Evolutionary conservation across 371 early-diverging fungal genomes (phyloP).

Genomic region (Dichotomocladium elegans): DNA sequence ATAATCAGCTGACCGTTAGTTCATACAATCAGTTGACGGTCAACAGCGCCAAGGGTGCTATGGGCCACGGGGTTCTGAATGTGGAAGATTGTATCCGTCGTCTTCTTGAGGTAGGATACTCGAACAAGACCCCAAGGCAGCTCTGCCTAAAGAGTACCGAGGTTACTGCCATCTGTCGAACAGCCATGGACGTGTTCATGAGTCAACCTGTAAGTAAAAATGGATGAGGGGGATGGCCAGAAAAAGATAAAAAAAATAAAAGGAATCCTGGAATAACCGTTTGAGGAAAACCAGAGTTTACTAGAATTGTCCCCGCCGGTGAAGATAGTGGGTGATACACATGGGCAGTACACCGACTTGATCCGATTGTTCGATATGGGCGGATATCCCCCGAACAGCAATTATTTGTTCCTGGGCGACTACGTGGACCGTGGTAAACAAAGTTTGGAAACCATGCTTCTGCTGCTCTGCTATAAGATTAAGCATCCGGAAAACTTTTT

Average conservation of each 20-base stretch:
- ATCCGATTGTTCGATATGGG: slow-evolving; percentile 87
- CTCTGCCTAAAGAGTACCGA: slow-evolving; percentile 76
- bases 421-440: slow-evolving; percentile 98
- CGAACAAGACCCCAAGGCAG: slow-evolving; percentile 61
- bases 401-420: slow-evolving; percentile 94
- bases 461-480: slow-evolving; percentile 95
- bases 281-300: slow-evolving; percentile 47
- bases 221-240: neutral
- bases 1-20: slow-evolving; percentile 24
- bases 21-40: slow-evolving; percentile 29
- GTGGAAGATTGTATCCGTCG: slow-evolving; percentile 82
- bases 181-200: slow-evolving; percentile 84
- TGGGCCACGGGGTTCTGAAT: slow-evolving; percentile 49
- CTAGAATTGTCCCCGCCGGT: slow-evolving; percentile 93
- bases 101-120: slow-evolving; percentile 69
- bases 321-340: slow-evolving; percentile 94
- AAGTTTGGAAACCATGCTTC: slow-evolving; percentile 90
- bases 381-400: slow-evolving; percentile 86
- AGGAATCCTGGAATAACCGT: no score
- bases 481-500: slow-evolving; percentile 96
- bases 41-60: slow-evolving; percentile 10
- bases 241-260: neutral
- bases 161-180: slow-evolving; percentile 82
- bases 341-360: slow-evolving; percentile 93
- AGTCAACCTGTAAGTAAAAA: slow-evolving; percentile 68